Conservation (phyloP, 176 grass and related monocot species). For the Miscanthus lutarioriparius region DNA sequence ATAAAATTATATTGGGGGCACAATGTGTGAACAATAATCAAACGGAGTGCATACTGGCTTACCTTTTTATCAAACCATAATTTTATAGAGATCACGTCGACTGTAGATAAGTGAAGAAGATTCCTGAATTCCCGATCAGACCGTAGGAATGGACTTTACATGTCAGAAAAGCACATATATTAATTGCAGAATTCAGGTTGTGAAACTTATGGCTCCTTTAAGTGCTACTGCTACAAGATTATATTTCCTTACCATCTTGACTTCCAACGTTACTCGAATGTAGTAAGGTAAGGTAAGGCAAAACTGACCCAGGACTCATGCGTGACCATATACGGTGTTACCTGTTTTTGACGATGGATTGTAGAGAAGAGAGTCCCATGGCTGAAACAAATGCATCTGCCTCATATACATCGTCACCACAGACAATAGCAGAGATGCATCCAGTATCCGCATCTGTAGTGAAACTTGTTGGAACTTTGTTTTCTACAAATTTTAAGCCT, state of each 20-base stretch:
- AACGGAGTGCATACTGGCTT: background rate
- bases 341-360: slow-evolving; percentile 70
- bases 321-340: slow-evolving; percentile 26
- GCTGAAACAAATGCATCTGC: slow-evolving; percentile 85
- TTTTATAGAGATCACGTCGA: slow-evolving; percentile 68
- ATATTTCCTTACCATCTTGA: background rate
- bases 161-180: slow-evolving; percentile 28
- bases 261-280: background rate
- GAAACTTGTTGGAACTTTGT: slow-evolving; percentile 56
- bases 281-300: background rate
- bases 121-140: slow-evolving; percentile 63
- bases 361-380: slow-evolving; percentile 62
- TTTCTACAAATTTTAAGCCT: slow-evolving; percentile 66
- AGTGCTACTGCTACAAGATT: background rate
- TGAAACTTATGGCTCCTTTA: background rate
- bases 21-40: slow-evolving; percentile 12
- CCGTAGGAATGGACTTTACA: slow-evolving; percentile 54
- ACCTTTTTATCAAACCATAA: slow-evolving; percentile 93
- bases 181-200: slow-evolving; percentile 11
- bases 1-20: background rate
- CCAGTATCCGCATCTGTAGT: slow-evolving; percentile 51
- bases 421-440: slow-evolving; percentile 62
- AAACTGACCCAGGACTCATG: background rate
- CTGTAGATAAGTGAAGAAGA: slow-evolving; percentile 62
- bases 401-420: slow-evolving; percentile 59